phyloP scores from a whole-genome alignment of 257 asterid species.

The Datura wrightii region DNA sequence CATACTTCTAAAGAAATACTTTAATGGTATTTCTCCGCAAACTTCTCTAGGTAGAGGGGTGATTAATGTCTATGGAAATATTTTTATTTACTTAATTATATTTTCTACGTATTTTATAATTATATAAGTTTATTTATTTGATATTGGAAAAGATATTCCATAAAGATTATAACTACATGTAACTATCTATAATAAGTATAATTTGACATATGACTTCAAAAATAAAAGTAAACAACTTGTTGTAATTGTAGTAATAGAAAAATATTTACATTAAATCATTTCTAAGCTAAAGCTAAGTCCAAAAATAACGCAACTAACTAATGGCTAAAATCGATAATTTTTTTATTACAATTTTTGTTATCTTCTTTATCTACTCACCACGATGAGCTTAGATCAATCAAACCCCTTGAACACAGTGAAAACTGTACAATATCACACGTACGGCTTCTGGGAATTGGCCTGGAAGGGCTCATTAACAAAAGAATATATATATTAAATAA shows the following conservation, averaged over 20 bases:
- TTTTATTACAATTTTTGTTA: not conserved
- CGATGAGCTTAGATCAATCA: not conserved
- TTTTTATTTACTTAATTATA: not conserved
- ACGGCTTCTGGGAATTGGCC: too few species aligned
- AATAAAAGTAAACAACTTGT: not conserved
- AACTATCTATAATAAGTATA: not conserved
- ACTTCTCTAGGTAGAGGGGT: too few species aligned
- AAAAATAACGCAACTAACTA: too few species aligned
- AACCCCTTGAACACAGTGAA: too few species aligned
- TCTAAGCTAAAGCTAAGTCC: too few species aligned
- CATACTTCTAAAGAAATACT: not conserved
- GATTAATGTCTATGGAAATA: not conserved
- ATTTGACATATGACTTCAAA: not conserved
- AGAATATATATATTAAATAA: too few species aligned
- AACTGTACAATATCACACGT: not conserved
- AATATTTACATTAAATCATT: too few species aligned
- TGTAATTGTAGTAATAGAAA: not conserved
- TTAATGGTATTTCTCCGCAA: too few species aligned
- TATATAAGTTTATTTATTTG: not conserved
- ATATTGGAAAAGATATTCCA: not conserved
- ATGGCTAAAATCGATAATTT: too few species aligned
- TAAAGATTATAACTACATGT: not conserved
- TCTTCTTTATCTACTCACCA: not conserved
- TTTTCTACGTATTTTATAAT: not conserved
- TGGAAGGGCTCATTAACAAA: not conserved